phyloP scores from a whole-genome alignment of 2,329 filamentous ascomycete species.

The Zasmidium angulare region DNA sequence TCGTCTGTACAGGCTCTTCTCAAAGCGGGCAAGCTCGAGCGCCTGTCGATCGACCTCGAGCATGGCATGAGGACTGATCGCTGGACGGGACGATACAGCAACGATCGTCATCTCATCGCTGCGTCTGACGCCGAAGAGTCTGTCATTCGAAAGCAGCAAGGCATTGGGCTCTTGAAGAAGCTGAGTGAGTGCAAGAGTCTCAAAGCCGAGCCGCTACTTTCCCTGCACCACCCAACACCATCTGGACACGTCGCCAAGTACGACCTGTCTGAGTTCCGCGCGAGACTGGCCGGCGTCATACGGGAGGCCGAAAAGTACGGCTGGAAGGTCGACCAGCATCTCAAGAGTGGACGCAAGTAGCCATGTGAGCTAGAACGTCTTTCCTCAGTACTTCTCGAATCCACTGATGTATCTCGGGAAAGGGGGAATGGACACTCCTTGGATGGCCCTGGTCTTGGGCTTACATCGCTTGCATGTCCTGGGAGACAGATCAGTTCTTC shows the following conservation, averaged over 20 bases:
- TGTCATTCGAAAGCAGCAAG: slow-evolving; percentile 16
- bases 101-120: slow-evolving; percentile 12
- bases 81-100: slow-evolving; percentile 17
- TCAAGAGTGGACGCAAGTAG: slow-evolving; percentile 11
- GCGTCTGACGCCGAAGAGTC: slow-evolving; percentile 15
- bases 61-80: slow-evolving; percentile 16
- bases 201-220: slow-evolving; percentile 4
- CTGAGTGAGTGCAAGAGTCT: slow-evolving; percentile 8
- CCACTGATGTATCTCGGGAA: too few species aligned
- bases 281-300: slow-evolving; percentile 8
- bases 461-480: too few species aligned
- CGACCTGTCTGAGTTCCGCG: slow-evolving; percentile 15
- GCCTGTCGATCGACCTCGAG: slow-evolving; percentile 15
- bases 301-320: slow-evolving; percentile 22
- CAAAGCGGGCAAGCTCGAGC: slow-evolving; percentile 9
- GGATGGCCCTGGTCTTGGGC: too few species aligned
- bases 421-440: too few species aligned
- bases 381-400: too few species aligned
- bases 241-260: slow-evolving; percentile 9
- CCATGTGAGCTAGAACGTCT: too few species aligned
- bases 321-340: slow-evolving; percentile 19
- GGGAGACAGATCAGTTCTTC: too few species aligned
- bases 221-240: slow-evolving; percentile 9
- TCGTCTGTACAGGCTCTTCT: slow-evolving; percentile 12
- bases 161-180: slow-evolving; percentile 13